Base-by-base conservation (phyloP, 1,284 basidiomycete species). In the Fomitopsis betulina region DNA sequence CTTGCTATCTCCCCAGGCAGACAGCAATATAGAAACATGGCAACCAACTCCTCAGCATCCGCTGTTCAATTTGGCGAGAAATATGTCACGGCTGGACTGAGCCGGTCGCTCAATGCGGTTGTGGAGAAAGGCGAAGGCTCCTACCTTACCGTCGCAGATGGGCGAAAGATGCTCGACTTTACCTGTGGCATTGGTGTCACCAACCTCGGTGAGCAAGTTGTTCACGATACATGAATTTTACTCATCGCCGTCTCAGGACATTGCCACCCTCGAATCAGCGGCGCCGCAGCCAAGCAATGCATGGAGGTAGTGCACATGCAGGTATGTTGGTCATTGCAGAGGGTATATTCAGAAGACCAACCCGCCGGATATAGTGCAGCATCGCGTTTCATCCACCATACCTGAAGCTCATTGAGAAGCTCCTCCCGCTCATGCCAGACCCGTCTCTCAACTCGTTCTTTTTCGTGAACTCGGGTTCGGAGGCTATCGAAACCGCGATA, bases 381-480 rank as follows among this genome's bases (percentile, higher is more conserved):
- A 89, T 93, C 63, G 87, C 84, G 4, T 88, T 88, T 73, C 85
- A 90, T 63, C 82, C 79, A 60, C 89, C 89, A 0, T 92, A 93
- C 71, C 78, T 93, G 21, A 77, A 84, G 54, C 85, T 94, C 63
- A 87, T 94, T 64, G 81, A 93, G 69, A 82, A 80, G 60, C 79
- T 94, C 8, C 73, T 93, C n/a, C 89, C 91, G 1, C 75, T 90
- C 62, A 91, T 94, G 85, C 93, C 95, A 0, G 79, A 96, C 73
- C 79, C 86, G 0, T 94, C 93, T 2, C 81, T 98, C 45, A 91
- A 96, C 73, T 93, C 93, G 19, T 96, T 98, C 81, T 96, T 93
- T 81, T 92, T 96, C 74, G 94, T 91, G 91, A 98, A 95, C 78
- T 96, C 94, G 5, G 94, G 94, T 15, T 89, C 93, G 2, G 95